Percentiles rank a stretch among this genome's conserved stretches.
phyloP scores from a whole-genome alignment of 495 filamentous ascomycete species.

The Saxophila tyrrhenica region DNA sequence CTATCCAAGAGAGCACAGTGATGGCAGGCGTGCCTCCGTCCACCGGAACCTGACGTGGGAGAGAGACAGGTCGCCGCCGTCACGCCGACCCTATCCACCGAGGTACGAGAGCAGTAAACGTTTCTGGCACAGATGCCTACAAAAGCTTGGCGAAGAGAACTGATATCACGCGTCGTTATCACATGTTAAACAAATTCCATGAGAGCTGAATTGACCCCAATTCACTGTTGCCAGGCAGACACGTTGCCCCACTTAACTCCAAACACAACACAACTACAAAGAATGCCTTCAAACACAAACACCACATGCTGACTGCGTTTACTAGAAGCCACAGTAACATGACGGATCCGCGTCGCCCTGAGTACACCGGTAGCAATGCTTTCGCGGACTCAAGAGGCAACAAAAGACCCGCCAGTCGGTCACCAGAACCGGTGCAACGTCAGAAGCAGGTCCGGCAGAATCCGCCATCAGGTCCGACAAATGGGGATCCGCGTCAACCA shows the following conservation, averaged over 20 bases:
- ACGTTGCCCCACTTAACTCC: background rate
- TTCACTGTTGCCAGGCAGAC: too few relatives aligned
- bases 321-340: background rate
- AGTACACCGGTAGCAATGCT: background rate
- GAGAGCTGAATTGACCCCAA: too few relatives aligned
- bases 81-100: background rate
- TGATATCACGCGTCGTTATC: too few relatives aligned
- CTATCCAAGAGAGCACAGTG: background rate
- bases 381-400: background rate
- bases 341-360: background rate
- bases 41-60: background rate
- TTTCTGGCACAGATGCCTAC: too few relatives aligned
- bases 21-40: background rate
- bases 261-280: background rate
- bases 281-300: too few relatives aligned
- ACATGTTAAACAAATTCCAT: background rate
- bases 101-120: background rate
- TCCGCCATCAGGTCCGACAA: background rate
- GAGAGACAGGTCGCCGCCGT: background rate
- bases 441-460: background rate
- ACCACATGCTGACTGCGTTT: background rate
- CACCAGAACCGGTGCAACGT: background rate
- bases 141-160: too few relatives aligned
- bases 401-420: constrained; percentile 2
- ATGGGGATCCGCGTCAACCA: background rate